Base-by-base conservation (phyloP, 495 filamentous ascomycete species). In the Penicillium lividum region DNA sequence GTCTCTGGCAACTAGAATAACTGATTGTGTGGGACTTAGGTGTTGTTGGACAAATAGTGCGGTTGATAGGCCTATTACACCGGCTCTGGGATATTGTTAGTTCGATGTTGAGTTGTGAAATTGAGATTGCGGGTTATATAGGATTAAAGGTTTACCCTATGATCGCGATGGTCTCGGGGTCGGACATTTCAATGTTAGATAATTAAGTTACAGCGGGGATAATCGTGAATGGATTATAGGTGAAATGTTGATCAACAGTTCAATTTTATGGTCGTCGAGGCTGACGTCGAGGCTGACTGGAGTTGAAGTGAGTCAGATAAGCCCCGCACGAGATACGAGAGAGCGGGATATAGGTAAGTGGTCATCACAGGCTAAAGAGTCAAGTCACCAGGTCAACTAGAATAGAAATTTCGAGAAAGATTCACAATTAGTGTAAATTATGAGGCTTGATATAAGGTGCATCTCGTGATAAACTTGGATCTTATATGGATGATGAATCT, bases 1-100 rank as follows among this genome's bases (percentile, higher is more conserved):
- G 65, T 86, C 81, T 36, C 76, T 73, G 53, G 84, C 83, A 13
- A 86, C 65, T 54, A 87, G 75, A 51, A 81, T 78, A 28, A 85
- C 77, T 53, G 61, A 61, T 67, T 77, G 71, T 2, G 58, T 66
- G 28, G 67, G 66, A 38, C 13, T 16, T 27, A 73, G 60, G n/a
- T 71, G 59, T 49, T 77, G 61, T 68, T 82, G 82, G 62, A 86
- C 72, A 46, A 58, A 60, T 38, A 83, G 65, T 46, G 83, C 83
- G 25, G 76, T 74, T 63, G 77, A 76, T 40, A 87, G 78, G 52
- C 84, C 85, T 60, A 79, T 80, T 15, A 86, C 80, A 38, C 85
- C 85, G 51, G 83, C 83, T 42, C 84, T 86, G 34, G 28, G 8
- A 28, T 16, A 13, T 30, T 40, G 64, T 70, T 53, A 68, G 59